Evolutionary conservation across 2,329 filamentous ascomycete genomes (phyloP).

Genomic region (Xylariales sp.): DNA sequence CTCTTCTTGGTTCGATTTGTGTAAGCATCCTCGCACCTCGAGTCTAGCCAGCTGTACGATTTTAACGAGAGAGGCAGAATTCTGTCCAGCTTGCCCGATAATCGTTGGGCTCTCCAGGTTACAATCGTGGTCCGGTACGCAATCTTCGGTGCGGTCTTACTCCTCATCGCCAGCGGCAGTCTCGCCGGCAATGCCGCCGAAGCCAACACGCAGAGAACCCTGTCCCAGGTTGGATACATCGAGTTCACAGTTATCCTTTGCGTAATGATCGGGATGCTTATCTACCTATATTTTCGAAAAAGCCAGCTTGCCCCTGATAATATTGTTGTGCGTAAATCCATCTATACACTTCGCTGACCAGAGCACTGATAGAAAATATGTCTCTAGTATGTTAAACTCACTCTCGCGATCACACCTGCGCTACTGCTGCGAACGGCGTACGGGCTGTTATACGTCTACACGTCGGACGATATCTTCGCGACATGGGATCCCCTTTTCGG

Average conservation of each 20-base stretch:
- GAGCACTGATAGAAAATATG: background rate
- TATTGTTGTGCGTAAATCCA: no score
- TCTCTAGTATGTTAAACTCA: background rate
- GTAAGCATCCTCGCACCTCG: background rate
- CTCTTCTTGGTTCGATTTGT: slow-evolving; percentile 1
- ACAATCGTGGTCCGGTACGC: background rate
- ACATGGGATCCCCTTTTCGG: background rate
- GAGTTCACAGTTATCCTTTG: background rate
- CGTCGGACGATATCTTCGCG: background rate
- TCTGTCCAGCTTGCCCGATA: slow-evolving; percentile 1
- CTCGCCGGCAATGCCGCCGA: background rate
- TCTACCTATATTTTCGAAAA: background rate
- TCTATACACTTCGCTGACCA: background rate
- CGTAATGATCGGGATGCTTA: background rate
- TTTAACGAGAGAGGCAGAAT: background rate
- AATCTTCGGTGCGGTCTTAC: slow-evolving; percentile 2
- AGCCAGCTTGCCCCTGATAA: background rate
- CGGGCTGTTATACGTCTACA: background rate
- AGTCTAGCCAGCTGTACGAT: background rate
- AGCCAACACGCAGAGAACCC: background rate
- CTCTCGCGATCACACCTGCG: background rate
- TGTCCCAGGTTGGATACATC: background rate
- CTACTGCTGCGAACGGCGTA: background rate
- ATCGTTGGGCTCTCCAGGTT: background rate
- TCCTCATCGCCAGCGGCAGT: background rate